Evolutionary conservation across 441 rosid species (phyloP).

Genomic region (Capsella rubella): DNA sequence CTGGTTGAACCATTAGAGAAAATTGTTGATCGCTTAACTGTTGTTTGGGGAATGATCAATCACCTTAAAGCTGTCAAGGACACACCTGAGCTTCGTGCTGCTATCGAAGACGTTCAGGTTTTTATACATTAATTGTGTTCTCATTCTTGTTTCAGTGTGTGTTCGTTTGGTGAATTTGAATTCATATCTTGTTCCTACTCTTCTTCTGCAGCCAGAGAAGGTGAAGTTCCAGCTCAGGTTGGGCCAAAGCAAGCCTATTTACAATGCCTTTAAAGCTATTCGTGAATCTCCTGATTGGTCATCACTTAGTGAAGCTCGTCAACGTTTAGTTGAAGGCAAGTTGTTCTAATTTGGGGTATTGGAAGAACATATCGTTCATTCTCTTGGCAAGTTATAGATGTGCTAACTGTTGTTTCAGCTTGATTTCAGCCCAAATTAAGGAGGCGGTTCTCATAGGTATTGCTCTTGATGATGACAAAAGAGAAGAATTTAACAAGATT

Average conservation of each 20-base stretch:
- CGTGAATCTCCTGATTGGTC: constrained; percentile 74
- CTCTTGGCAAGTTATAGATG: neutral
- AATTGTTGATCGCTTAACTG: constrained; percentile 61
- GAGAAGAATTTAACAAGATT: constrained; percentile 84
- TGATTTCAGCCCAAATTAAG: constrained; percentile 69
- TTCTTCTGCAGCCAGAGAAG: constrained; percentile 71
- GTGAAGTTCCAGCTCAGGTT: constrained; percentile 76
- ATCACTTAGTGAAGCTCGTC: constrained; percentile 66
- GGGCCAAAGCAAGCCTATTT: constrained; percentile 85
- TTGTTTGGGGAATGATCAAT: constrained; percentile 79
- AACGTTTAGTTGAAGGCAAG: constrained; percentile 81
- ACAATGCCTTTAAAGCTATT: constrained; percentile 75
- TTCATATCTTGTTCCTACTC: constrained; percentile 6
- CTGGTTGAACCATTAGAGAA: constrained; percentile 90
- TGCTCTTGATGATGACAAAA: constrained; percentile 82
- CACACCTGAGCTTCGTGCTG: constrained; percentile 82
- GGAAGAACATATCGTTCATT: neutral
- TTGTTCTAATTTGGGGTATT: neutral
- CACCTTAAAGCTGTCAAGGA: constrained; percentile 89
- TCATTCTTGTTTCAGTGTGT: constrained; percentile 8
- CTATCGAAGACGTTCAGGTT: constrained; percentile 93
- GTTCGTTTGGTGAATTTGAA: constrained; percentile 11
- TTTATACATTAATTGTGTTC: neutral
- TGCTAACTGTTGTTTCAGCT: constrained; percentile 34
- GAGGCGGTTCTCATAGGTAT: constrained; percentile 93